phyloP scores from a whole-genome alignment of 139 green algal species.

The Gonium pectorale region DNA sequence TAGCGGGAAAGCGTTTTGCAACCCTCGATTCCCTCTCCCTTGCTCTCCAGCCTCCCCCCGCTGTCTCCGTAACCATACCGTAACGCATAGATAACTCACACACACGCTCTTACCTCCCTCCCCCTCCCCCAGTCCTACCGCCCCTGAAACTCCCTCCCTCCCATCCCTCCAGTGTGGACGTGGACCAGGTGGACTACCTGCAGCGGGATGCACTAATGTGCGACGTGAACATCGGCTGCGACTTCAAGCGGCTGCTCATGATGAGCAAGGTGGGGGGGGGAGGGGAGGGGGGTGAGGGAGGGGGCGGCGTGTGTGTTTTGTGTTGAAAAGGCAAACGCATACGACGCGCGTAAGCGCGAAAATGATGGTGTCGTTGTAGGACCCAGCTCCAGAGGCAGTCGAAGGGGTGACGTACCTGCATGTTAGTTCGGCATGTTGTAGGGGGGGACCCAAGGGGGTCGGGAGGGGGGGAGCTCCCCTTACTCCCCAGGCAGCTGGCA shows the following conservation, averaged over 20 bases:
- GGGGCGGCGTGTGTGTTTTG: neutral
- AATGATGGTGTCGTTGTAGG: no score
- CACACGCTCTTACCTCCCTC: neutral
- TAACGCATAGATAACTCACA: neutral
- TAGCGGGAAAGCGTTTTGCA: neutral
- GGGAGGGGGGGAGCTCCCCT: no score
- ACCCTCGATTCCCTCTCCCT: neutral
- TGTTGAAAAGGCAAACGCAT: neutral
- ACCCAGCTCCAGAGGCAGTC: no score
- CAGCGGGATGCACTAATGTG: constrained; percentile 69
- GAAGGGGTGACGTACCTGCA: neutral
- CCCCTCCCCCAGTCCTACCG: neutral
- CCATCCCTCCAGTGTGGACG: constrained; percentile 69
- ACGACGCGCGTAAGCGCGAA: no score
- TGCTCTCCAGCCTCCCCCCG: neutral
- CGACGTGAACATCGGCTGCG: constrained; percentile 65
- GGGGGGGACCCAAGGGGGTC: no score
- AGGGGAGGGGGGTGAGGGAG: neutral
- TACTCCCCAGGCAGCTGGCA: no score
- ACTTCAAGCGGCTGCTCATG: constrained; percentile 72
- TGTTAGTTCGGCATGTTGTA: no score
- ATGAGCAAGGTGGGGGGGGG: constrained; percentile 66
- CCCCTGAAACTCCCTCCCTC: neutral
- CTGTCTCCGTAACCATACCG: neutral
- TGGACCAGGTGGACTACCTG: constrained; percentile 91